phyloP scores from a whole-genome alignment of 306 rosid genomes.

The Castanospermum australe region DNA sequence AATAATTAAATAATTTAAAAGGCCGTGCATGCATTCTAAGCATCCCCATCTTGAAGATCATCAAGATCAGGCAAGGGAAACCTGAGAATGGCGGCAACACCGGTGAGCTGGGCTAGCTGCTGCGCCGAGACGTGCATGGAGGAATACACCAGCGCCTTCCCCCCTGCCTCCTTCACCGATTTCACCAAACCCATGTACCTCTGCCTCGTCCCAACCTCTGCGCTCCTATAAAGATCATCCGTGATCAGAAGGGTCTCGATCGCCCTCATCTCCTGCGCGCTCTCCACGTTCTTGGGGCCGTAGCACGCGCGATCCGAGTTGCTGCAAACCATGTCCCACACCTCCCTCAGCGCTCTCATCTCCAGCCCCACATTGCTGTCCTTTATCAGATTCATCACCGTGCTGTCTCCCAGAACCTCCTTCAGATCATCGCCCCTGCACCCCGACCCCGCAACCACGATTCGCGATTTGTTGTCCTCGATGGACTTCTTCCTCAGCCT shows the following conservation, averaged over 20 bases:
- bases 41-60: not conserved
- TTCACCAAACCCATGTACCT: conserved; percentile 19
- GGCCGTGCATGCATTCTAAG: not conserved
- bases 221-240: conserved; percentile 36
- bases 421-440: not conserved
- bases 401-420: conserved; percentile 16
- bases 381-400: conserved; percentile 35
- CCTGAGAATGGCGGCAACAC: conserved; percentile 45
- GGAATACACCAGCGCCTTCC: conserved; percentile 39
- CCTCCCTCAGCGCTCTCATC: conserved; percentile 12
- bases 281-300: conserved; percentile 31
- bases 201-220: conserved; percentile 17
- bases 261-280: conserved; percentile 38
- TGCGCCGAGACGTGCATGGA: conserved; percentile 37
- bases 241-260: conserved; percentile 40
- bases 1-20: not conserved
- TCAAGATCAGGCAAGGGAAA: conserved; percentile 46
- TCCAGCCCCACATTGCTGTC: conserved; percentile 14
- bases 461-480: conserved; percentile 25
- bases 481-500: conserved; percentile 19
- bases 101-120: conserved; percentile 14
- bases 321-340: conserved; percentile 32
- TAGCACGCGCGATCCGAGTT: conserved; percentile 39
- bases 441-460: not conserved
- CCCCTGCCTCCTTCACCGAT: conserved; percentile 34